A percentile compares a stretch with the other conserved stretches of the same genome.
These are phyloP conservation scores for Mucor piriformis DNA, from an alignment of 371 early-diverging fungal species.

Conservation along the genomic window DNA sequence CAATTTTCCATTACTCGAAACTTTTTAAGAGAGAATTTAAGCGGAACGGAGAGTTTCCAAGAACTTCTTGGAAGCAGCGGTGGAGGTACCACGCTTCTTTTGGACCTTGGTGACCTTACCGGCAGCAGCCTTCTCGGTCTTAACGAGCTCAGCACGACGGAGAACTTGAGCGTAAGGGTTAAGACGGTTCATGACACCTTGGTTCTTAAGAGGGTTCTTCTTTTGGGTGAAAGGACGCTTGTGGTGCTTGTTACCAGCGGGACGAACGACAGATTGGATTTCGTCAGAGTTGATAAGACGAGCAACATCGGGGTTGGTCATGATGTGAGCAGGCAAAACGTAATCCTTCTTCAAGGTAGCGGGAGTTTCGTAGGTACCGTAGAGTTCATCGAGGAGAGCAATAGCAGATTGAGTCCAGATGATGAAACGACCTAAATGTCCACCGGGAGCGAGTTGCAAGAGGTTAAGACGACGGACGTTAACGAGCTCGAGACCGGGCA, in stretches of 20 bases:
- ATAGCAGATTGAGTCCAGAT: conserved; percentile 99
- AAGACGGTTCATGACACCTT: conserved; percentile 89
- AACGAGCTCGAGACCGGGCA: conserved; percentile 98
- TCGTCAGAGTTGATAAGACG: conserved; percentile 98
- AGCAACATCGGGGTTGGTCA: conserved; percentile 94
- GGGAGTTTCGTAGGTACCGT: conserved; percentile 85
- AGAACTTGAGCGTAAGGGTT: conserved; percentile 96
- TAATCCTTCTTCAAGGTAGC: conserved; percentile 95
- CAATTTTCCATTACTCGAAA: background rate
- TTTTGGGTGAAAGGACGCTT: conserved; percentile 93
- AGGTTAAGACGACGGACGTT: conserved; percentile 95
- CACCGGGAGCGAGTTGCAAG: conserved; percentile 99
- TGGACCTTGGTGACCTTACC: conserved; percentile 72
- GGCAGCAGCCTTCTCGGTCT: conserved; percentile 62
- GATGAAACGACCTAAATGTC: conserved; percentile 99
- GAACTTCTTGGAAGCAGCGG: conserved; percentile 64
- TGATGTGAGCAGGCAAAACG: conserved; percentile 86
- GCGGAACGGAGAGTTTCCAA: conserved; percentile 66
- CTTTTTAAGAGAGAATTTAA: conserved; percentile 35
- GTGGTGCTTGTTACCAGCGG: conserved; percentile 78
- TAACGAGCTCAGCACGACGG: conserved; percentile 83
- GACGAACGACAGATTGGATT: conserved; percentile 94
- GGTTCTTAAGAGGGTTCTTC: conserved; percentile 98
- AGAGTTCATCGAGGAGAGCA: conserved; percentile 93
- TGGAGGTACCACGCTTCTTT: conserved; percentile 39